These are phyloP conservation scores for Monosporascus sp. DNA, from an alignment of 2,329 filamentous ascomycete species.

Conservation along the genomic window DNA sequence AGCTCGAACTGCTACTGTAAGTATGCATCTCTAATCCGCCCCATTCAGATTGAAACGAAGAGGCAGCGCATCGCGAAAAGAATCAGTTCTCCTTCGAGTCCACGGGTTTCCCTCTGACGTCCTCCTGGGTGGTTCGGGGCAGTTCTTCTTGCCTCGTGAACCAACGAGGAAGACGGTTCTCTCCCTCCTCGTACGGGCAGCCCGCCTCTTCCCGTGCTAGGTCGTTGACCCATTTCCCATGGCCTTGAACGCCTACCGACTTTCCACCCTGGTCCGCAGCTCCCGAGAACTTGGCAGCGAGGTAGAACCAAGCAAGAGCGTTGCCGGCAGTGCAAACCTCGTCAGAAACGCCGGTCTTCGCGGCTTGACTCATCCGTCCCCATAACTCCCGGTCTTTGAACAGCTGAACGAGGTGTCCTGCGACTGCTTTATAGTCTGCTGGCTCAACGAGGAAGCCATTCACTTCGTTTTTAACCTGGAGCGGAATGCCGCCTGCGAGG, in stretches of 20 bases:
- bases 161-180: conserved; percentile 54
- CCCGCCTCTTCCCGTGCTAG: conserved; percentile 63
- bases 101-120: not conserved
- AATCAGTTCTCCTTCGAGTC: no score
- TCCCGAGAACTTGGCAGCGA: conserved; percentile 62
- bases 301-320: conserved; percentile 68
- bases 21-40: no score
- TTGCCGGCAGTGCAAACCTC: conserved; percentile 80
- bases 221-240: conserved; percentile 67
- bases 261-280: conserved; percentile 37
- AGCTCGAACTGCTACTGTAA: no score
- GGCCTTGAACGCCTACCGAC: conserved; percentile 39
- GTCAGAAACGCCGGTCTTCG: conserved; percentile 64
- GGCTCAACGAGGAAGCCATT: conserved; percentile 71
- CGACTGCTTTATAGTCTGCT: conserved; percentile 65
- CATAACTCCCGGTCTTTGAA: conserved; percentile 63
- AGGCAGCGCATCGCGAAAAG: no score
- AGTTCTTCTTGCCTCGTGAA: conserved; percentile 27
- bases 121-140: conserved; percentile 2
- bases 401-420: conserved; percentile 58
- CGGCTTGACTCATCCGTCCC: conserved; percentile 59
- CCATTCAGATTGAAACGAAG: not conserved
- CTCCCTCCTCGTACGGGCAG: conserved; percentile 49
- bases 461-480: conserved; percentile 67
- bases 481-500: conserved; percentile 69